Evolutionary conservation across 2,329 filamentous ascomycete genomes (phyloP), one percentile per base, ranked within the genome.

Genomic region (Xylogone sp.): DNA sequence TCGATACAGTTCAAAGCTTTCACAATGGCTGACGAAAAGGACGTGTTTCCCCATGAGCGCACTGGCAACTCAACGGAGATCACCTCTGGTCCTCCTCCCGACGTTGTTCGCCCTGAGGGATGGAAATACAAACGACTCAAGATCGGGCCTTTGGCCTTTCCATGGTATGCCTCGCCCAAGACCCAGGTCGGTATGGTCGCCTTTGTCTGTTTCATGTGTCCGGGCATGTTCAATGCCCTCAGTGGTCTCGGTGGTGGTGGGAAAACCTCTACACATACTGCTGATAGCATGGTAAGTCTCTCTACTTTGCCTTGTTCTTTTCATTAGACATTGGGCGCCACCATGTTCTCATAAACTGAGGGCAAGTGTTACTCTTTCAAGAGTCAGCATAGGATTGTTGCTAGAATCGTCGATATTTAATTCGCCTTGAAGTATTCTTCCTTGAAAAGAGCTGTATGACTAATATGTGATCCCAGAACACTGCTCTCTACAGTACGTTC

Each of bases 151-250:
- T 69, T 70, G 52, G 76, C 77, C 58, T 54, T 86, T 7, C 75
- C 76, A 4, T 89, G 83, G 77, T 91, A 87, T 67, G 88, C 88
- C 20, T 89, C 87, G 52, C 88, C 88, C 12, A 81, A 83, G 62
- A 70, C 83, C 44, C 87, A 90, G 70, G 76, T 90, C 29, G 61
- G 86, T 56, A 78, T 90, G 72, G 84, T 90, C 51, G 76, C 82
- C 19, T 72, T 85, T 53, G 81, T 86, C 49, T 86, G 82, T 64
- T 86, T 87, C 73, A 66, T 87, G 55, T 87, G 84, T 62, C 84
- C 84, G 1, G 84, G 84, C 59, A 86, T 87, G 82, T 87, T 79
- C 73, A 87, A 87, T 61, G 82, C 84, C 21, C 71, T 87, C 52
- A 74, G 71, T 50, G 84, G 84, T 54, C 73, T 87, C 31, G 84